Evolutionary conservation across 169 alveolate genomes (phyloP).

Genomic region (Theileria parva): DNA sequence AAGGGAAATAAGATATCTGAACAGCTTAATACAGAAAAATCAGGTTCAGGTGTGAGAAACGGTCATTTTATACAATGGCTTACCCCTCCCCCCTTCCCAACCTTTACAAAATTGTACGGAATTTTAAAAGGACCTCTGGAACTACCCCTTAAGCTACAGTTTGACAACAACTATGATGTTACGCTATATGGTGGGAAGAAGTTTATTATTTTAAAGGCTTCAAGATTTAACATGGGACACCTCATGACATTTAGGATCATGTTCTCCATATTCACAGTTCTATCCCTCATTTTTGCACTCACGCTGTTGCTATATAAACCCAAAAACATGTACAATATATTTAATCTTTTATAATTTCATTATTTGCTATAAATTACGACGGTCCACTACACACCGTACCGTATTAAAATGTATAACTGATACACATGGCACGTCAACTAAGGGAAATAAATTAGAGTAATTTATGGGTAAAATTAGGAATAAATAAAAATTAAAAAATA

Average conservation of each 20-base stretch:
- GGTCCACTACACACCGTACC: not conserved
- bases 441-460: not conserved
- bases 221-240: conserved; percentile 38
- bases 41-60: conserved; percentile 80
- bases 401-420: not conserved
- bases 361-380: not conserved
- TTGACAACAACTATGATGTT: conserved; percentile 69
- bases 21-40: conserved; percentile 2
- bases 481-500: no score
- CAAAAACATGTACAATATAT: conserved; percentile 14
- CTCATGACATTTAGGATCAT: conserved; percentile 26
- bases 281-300: conserved; percentile 25
- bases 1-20: not conserved
- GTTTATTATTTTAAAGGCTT: conserved; percentile 55
- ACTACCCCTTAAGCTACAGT: conserved; percentile 72
- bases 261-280: conserved; percentile 11
- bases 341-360: conserved; percentile 31
- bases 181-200: conserved; percentile 73
- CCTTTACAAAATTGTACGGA: conserved; percentile 79
- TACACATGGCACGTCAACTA: not conserved
- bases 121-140: conserved; percentile 65
- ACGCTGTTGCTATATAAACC: conserved; percentile 35
- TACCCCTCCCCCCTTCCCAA: conserved; percentile 78
- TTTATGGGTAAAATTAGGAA: not conserved
- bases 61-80: conserved; percentile 85